Evolutionary conservation across 805 yeast species (phyloP), one percentile per base, ranked within the genome.

Genomic region (Yarrowia sp.): DNA sequence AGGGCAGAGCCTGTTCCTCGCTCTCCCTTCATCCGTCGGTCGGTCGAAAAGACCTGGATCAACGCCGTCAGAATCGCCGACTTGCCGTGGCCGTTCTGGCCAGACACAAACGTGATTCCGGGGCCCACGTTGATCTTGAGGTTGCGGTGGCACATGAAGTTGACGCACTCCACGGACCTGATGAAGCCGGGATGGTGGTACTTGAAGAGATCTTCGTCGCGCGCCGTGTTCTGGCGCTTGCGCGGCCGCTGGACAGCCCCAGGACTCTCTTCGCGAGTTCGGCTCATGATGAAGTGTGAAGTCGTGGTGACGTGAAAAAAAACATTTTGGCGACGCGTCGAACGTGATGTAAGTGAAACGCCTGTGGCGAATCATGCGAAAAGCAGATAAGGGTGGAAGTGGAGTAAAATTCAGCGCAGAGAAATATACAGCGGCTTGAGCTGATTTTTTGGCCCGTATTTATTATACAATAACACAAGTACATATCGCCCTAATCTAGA

Each of bases 51-150:
- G 5, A 90, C 86, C 38, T 55, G 61, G 7, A 92, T 84, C 1
- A 92, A 84, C 0, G 96, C 97, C 0, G 97, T 90, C 63, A 92
- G 75, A 18, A 92, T 81, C 0, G 97, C 96, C 70, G 90, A 83
- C 70, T 92, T 92, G 29, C 98, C 98, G 36, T 92, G 84, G 2
- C 98, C 98, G 69, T 92, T 92, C 62, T 87, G 79, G 19, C 98
- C 98, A 38, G 89, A 86, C 62, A 92, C 89, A 70, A 92, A 88
- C 71, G 92, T 92, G 67, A 92, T 78, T 61, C 85, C 83, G 0
- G 93, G 91, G 1, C 94, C 94, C 31, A 92, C 79, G 3, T 80
- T 81, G 8, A 94, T 74, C 62, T 84, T 84, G 68, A 94, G 89
- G 62, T 88, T 25, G 9, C 29, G 19, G 38, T 55, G 61, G 63